Conservation (phyloP, 108 stramenopile genomes). For the Heterococcus sp. region DNA sequence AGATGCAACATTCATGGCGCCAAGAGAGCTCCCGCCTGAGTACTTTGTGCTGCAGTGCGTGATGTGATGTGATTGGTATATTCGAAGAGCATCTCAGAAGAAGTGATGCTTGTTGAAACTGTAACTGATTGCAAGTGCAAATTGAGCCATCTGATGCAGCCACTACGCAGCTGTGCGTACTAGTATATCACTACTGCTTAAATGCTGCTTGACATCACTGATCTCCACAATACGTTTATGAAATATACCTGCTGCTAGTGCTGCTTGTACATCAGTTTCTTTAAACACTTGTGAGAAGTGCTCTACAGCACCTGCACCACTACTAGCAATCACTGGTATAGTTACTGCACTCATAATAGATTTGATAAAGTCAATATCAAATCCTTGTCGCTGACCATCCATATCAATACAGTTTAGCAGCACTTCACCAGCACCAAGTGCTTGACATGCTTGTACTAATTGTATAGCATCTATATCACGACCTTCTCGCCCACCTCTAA, state of each 20-base stretch:
- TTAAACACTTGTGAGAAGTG: slow-evolving; percentile 89
- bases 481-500: slow-evolving; percentile 89
- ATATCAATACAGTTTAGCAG: slow-evolving; percentile 98
- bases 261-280: slow-evolving; percentile 77
- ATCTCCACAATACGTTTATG: slow-evolving; percentile 92
- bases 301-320: slow-evolving; percentile 83
- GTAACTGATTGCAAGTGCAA: no score
- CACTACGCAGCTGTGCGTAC: no score
- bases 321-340: slow-evolving; percentile 96
- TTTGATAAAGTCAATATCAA: slow-evolving; percentile 78
- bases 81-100: no score
- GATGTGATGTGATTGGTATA: no score
- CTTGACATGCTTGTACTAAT: slow-evolving; percentile 57
- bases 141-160: no score
- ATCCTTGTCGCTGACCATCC: slow-evolving; percentile 95
- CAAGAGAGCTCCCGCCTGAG: no score
- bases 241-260: slow-evolving; percentile 98
- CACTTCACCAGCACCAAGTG: slow-evolving; percentile 93
- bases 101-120: no score
- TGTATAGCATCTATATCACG: slow-evolving; percentile 87
- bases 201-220: slow-evolving; percentile 73
- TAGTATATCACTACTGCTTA: no score
- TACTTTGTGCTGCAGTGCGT: no score
- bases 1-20: no score
- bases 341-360: slow-evolving; percentile 82